Evolutionary conservation across 2,329 filamentous ascomycete species (phyloP), one percentile per base, ranked within the genome.

Genomic region (Microsporum ferrugineum): DNA sequence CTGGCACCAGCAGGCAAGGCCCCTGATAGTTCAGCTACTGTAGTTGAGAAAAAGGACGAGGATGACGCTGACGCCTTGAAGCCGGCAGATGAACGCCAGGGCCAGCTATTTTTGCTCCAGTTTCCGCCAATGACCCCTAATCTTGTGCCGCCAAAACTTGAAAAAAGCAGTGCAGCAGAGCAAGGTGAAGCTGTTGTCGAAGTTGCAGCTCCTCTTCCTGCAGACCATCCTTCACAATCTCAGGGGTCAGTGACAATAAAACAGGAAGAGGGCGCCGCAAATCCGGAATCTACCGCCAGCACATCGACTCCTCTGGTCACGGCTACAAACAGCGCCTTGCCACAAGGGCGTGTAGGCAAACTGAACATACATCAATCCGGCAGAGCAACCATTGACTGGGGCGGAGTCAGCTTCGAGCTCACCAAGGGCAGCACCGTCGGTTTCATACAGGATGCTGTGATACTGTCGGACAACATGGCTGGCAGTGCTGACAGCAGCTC

Each of bases 101-200:
- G 84, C 60, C 79, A 80, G 61, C 76, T 84, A 59, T 86, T 86
- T 69, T 76, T 86, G 58, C 82, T 86, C 70, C 84, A 86, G 70
- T 80, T 86, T 66, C 84, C 84, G 10, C 83, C 84, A 0, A 77
- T 84, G 62, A 80, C 85, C 2, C 84, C 84, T 3, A 80, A 81
- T 62, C 77, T 86, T 29, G 66, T 75, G 39, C 68, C 77, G 7
- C 72, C 77, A 1, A 55, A 51, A 5, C 68, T 67, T 12, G 65
- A 65, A 1, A 65, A 63, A 14, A 68, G 68, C 31, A 61, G 69
- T 3, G 67, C 66, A 59, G 60, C 55, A 31, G 41, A 60, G 14
- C 63, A 64, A 47, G 39, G 14, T 31, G 56, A 39, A 12, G 38
- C 58, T 14, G 34, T 17, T n/a, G 51, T 43, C 14, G 39, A 39